Conservation (phyloP, 495 filamentous ascomycete genomes). For the Friedmanniomyces endolithicus region DNA sequence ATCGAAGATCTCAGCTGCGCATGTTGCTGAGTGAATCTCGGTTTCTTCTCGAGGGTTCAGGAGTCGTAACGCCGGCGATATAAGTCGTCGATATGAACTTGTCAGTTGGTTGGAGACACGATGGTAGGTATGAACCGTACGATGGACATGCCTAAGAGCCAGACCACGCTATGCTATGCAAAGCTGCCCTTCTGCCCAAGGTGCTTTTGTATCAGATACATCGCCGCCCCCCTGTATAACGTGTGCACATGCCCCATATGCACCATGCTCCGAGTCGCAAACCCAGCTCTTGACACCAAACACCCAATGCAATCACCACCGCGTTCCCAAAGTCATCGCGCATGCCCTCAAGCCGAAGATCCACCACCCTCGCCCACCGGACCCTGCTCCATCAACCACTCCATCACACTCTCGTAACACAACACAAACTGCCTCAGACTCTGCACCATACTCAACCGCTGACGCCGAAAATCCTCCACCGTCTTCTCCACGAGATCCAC, state of each 20-base stretch:
- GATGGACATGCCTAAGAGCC: neutral
- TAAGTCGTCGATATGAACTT: too few relatives aligned
- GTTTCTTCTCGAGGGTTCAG: too few relatives aligned
- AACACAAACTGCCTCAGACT: constrained; percentile 88
- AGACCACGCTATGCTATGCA: neutral
- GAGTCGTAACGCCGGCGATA: too few relatives aligned
- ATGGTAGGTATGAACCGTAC: too few relatives aligned
- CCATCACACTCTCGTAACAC: constrained; percentile 88
- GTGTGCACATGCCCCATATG: too few relatives aligned
- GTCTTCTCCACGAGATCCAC: constrained; percentile 72
- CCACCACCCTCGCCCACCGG: neutral
- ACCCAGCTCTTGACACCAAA: neutral
- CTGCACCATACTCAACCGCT: constrained; percentile 94
- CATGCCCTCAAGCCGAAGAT: neutral
- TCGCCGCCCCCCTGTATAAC: neutral
- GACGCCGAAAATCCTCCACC: constrained; percentile 76
- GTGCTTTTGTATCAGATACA: neutral
- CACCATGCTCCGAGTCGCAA: neutral
- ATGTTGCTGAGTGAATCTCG: too few relatives aligned
- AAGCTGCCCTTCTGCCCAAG: neutral
- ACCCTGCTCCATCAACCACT: constrained; percentile 57
- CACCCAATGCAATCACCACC: neutral
- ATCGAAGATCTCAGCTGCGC: too few relatives aligned
- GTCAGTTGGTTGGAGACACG: too few relatives aligned
- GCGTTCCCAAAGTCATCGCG: neutral